phyloP scores from a whole-genome alignment of 495 filamentous ascomycete species.

The Astrocystis sublimbata region DNA sequence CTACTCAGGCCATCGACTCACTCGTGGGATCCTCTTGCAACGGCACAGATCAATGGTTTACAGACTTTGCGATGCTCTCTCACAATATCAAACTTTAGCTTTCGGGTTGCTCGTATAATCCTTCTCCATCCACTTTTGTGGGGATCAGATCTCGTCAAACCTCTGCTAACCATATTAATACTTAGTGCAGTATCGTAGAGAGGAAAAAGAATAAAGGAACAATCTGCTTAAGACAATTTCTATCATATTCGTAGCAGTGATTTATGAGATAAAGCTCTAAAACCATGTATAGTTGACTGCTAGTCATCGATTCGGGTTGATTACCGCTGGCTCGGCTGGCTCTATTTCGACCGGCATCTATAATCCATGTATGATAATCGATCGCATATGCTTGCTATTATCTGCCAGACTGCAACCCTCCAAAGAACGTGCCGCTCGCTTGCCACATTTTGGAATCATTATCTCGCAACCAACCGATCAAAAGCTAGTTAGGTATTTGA shows the following conservation, averaged over 20 bases:
- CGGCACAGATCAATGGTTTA: not conserved
- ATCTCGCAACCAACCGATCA: not conserved
- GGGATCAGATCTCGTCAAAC: not conserved
- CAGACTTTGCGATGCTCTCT: not conserved
- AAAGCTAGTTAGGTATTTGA: not conserved
- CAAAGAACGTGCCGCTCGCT: constrained; percentile 1
- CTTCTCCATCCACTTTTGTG: not conserved
- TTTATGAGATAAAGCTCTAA: not conserved
- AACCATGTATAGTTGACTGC: not conserved
- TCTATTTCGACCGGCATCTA: not conserved
- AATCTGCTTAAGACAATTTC: not conserved
- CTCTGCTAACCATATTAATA: not conserved
- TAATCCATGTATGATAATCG: too few relatives aligned
- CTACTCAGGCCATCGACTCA: not conserved
- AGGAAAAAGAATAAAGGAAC: not conserved
- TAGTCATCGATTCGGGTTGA: not conserved
- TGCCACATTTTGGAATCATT: not conserved
- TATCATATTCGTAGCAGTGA: not conserved
- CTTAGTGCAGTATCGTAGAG: too few relatives aligned
- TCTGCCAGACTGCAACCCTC: not conserved
- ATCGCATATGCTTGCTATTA: not conserved
- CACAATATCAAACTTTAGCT: not conserved
- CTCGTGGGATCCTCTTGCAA: too few relatives aligned
- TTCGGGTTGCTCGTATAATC: not conserved
- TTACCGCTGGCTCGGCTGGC: too few relatives aligned